Percentiles rank a stretch among this genome's conserved stretches.
These are phyloP conservation scores for Boletus sensibilis DNA, from an alignment of 768 basidiomycete species.

Conservation along the genomic window DNA sequence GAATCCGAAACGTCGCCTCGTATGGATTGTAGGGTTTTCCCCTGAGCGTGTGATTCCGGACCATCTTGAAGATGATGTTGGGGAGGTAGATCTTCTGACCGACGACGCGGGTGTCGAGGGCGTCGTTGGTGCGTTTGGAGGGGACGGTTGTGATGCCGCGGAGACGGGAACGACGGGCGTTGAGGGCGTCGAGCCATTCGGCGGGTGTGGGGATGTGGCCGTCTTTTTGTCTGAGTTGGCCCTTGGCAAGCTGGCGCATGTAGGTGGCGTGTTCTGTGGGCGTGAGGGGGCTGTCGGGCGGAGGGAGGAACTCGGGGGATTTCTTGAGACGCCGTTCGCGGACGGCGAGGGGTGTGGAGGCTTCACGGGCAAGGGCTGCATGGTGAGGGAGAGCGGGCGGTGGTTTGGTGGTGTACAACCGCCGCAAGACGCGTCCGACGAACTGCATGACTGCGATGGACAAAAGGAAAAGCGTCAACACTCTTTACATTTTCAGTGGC, in stretches of 20 bases:
- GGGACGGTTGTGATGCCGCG: conserved; percentile 61
- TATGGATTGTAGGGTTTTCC: conserved; percentile 90
- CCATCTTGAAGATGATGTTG: conserved; percentile 78
- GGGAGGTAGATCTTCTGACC: conserved; percentile 88
- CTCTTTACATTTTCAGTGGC: not conserved
- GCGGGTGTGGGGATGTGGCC: conserved; percentile 44
- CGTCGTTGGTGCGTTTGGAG: conserved; percentile 36
- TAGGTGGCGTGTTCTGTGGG: conserved; percentile 64
- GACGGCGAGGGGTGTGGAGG: conserved; percentile 73
- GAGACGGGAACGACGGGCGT: conserved; percentile 59
- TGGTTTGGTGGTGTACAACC: conserved; percentile 38
- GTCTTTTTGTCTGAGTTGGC: conserved; percentile 41
- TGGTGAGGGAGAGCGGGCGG: conserved; percentile 47
- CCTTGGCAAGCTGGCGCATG: conserved; percentile 53
- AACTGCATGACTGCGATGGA: conserved; percentile 28
- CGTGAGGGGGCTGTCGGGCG: conserved; percentile 54
- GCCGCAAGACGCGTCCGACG: conserved; percentile 32
- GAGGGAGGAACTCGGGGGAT: conserved; percentile 37
- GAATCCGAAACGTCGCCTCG: conserved; percentile 91
- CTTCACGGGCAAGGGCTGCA: conserved; percentile 53
- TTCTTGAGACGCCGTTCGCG: conserved; percentile 61
- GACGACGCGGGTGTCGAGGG: conserved; percentile 53
- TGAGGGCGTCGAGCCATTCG: conserved; percentile 59
- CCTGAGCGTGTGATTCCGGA: conserved; percentile 75
- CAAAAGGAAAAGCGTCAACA: not conserved